phyloP scores from a whole-genome alignment of 2,329 filamentous ascomycete genomes.

The Trichoderma afroharzianum region DNA sequence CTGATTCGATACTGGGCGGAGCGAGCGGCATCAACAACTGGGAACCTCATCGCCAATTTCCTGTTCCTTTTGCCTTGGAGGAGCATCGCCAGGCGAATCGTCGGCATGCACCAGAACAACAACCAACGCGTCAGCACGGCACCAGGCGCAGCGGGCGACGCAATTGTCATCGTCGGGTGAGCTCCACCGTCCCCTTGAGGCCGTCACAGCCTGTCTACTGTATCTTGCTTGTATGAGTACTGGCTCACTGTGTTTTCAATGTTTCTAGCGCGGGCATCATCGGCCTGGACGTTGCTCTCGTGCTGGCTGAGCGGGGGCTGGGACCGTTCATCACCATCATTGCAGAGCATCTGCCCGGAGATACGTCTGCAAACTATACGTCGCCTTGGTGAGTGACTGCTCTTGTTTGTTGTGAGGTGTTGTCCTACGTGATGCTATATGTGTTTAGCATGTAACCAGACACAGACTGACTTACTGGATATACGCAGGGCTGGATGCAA shows the following conservation, averaged over 20 bases:
- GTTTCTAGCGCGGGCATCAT: conserved; percentile 36
- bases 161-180: conserved; percentile 27
- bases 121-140: conserved; percentile 5
- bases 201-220: background rate
- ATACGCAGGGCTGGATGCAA: conserved; percentile 39
- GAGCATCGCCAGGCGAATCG: conserved; percentile 8
- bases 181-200: background rate
- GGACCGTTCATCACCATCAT: conserved; percentile 34
- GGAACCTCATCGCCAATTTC: background rate
- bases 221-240: background rate
- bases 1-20: conserved; percentile 11
- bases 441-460: background rate
- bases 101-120: conserved; percentile 11
- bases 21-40: background rate
- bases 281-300: conserved; percentile 37
- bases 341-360: conserved; percentile 40
- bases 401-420: background rate
- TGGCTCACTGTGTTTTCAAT: background rate
- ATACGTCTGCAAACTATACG: conserved; percentile 37
- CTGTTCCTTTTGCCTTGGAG: background rate
- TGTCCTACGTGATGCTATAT: background rate
- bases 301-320: conserved; percentile 34
- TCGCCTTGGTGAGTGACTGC: conserved; percentile 36
- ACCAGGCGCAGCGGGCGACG: conserved; percentile 7
- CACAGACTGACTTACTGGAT: background rate